Evolutionary conservation across 2,329 filamentous ascomycete genomes (phyloP).

Genomic region (Penicillium glabrum): DNA sequence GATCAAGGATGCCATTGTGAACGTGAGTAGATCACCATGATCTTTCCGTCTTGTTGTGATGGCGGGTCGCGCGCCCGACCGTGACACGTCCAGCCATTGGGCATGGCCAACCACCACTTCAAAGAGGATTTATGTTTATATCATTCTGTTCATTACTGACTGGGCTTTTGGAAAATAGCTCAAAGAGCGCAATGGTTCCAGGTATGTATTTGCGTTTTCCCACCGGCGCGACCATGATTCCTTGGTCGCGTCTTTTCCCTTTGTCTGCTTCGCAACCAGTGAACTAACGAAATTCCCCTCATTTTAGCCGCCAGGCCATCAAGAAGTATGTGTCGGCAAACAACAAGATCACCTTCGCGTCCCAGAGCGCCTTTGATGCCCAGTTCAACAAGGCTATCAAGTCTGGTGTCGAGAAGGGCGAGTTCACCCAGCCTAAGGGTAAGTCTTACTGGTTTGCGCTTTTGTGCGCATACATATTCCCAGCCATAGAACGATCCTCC

Average conservation of each 20-base stretch:
- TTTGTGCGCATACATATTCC: background rate
- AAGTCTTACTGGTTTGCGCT: constrained; percentile 37
- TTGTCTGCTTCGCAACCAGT: constrained; percentile 13
- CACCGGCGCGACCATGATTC: constrained; percentile 14
- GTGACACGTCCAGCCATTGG: constrained; percentile 33
- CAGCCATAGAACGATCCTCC: background rate
- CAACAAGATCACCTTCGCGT: constrained; percentile 62
- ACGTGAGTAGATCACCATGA: constrained; percentile 60
- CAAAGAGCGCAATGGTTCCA: constrained; percentile 69
- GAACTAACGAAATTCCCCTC: constrained; percentile 31
- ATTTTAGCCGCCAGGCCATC: constrained; percentile 64
- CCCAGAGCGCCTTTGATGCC: constrained; percentile 61
- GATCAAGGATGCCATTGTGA: constrained; percentile 71
- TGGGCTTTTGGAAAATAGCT: constrained; percentile 51
- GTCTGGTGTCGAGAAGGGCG: constrained; percentile 78
- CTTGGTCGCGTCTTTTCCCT: constrained; percentile 7
- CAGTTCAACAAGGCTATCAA: constrained; percentile 86
- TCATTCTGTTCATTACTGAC: constrained; percentile 47
- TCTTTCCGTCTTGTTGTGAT: constrained; percentile 44
- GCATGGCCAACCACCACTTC: constrained; percentile 24
- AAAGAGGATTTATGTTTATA: constrained; percentile 24
- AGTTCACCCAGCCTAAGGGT: constrained; percentile 92
- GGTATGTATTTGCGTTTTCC: constrained; percentile 53
- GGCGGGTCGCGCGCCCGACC: constrained; percentile 38
- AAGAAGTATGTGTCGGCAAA: constrained; percentile 75